Evolutionary conservation across 129 eudicot species (phyloP).

Genomic region (Lactuca sativa): DNA sequence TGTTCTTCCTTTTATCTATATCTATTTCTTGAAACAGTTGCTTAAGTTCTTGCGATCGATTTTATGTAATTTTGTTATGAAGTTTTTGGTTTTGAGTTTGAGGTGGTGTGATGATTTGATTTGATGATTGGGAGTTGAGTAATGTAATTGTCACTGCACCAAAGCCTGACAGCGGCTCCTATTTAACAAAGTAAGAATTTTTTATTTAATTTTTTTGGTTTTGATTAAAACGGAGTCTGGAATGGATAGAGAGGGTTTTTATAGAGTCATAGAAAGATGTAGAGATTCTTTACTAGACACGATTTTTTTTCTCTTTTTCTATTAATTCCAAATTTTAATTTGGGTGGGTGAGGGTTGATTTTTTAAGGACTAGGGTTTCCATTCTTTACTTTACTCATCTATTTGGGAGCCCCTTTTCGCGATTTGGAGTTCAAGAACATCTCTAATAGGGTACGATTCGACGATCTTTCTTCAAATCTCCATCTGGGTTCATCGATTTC

Average conservation of each 20-base stretch:
- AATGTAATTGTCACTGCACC: constrained; percentile 32
- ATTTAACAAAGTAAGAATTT: constrained; percentile 23
- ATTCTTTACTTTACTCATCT: constrained; percentile 40
- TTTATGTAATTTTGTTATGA: background rate
- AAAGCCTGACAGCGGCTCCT: constrained; percentile 29
- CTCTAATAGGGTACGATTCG: constrained; percentile 1
- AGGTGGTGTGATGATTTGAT: constrained; percentile 28
- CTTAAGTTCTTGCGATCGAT: background rate
- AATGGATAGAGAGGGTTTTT: constrained; percentile 16
- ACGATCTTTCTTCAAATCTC: constrained; percentile 39
- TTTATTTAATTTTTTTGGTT: constrained; percentile 7
- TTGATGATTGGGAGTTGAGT: background rate
- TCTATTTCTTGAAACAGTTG: background rate
- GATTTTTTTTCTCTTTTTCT: constrained; percentile 26
- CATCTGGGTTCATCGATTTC: constrained; percentile 44
- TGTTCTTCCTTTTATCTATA: background rate
- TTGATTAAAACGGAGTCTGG: constrained; percentile 30
- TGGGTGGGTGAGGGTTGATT: constrained; percentile 52
- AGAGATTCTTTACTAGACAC: constrained; percentile 32
- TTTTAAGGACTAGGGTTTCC: constrained; percentile 60
- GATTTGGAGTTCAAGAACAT: constrained; percentile 28
- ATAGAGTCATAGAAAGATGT: constrained; percentile 14
- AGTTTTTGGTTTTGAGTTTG: constrained; percentile 19
- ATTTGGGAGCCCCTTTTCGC: constrained; percentile 33
- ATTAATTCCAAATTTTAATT: constrained; percentile 32